These are phyloP conservation scores for Penicillium capsulatum DNA, from an alignment of 2,329 filamentous ascomycete genomes.

Conservation along the genomic window DNA sequence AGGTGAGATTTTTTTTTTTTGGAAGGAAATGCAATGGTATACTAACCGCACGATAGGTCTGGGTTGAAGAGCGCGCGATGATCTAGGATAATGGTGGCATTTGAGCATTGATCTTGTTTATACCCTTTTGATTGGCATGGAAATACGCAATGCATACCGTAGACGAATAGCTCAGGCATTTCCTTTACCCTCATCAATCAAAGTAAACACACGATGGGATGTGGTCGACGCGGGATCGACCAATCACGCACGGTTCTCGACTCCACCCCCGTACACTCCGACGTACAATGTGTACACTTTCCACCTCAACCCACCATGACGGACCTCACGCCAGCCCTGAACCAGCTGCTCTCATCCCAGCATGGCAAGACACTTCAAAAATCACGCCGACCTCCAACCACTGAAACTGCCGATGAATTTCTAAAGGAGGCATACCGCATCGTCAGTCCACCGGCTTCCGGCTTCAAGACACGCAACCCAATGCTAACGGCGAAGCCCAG, in stretches of 20 bases:
- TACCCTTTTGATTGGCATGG: conserved; percentile 12
- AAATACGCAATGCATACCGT: conserved; percentile 5
- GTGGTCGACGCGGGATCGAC: conserved; percentile 1
- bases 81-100: conserved; percentile 6
- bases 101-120: conserved; percentile 10
- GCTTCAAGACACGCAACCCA: background rate
- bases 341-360: conserved; percentile 31
- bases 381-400: conserved; percentile 15
- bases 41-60: conserved; percentile 34
- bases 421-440: conserved; percentile 92
- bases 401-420: conserved; percentile 67
- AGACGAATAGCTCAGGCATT: background rate
- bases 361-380: conserved; percentile 29
- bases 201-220: background rate
- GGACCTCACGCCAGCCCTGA: conserved; percentile 39
- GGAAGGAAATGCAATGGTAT: background rate
- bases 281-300: conserved; percentile 11
- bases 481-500: conserved; percentile 43
- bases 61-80: conserved; percentile 38
- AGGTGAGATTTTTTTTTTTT: conserved; percentile 60
- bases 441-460: conserved; percentile 46
- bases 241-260: conserved; percentile 14
- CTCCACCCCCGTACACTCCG: conserved; percentile 5
- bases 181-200: background rate
- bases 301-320: conserved; percentile 33